Conservation (phyloP, 441 rosid species). For the Eutrema salsugineum region DNA sequence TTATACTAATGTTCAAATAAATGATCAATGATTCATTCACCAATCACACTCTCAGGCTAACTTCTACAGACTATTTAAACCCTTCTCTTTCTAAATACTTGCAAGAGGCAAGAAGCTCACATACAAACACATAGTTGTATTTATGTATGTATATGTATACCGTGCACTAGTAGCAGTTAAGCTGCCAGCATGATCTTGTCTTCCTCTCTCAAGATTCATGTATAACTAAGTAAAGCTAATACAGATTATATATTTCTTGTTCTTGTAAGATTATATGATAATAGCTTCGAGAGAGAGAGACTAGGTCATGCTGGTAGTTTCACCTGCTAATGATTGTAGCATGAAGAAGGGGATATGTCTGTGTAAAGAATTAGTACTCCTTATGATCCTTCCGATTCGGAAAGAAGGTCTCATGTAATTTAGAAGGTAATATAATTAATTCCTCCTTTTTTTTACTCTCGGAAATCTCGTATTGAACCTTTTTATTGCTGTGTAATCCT, state of each 20-base stretch:
- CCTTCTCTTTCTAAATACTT: not conserved
- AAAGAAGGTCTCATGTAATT: not conserved
- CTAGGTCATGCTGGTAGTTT: slow-evolving; percentile 29
- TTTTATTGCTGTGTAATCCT: not conserved
- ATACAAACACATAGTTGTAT: not conserved
- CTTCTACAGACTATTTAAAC: not conserved
- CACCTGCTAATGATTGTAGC: slow-evolving; percentile 31
- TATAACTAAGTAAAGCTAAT: not conserved
- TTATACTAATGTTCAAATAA: not conserved
- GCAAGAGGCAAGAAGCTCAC: slow-evolving; percentile 14
- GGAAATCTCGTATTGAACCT: not conserved
- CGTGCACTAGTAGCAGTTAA: slow-evolving; percentile 32
- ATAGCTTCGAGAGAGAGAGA: slow-evolving; percentile 15
- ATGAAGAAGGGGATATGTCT: slow-evolving; percentile 6
- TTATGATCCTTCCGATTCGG: not conserved
- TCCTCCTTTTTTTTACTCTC: not conserved
- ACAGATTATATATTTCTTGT: not conserved
- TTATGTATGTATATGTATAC: not conserved
- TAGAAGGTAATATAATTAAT: not conserved
- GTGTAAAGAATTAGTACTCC: not conserved
- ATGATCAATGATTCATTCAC: slow-evolving; percentile 22
- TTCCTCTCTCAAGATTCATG: slow-evolving; percentile 11
- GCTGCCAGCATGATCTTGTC: slow-evolving; percentile 40
- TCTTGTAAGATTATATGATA: not conserved
- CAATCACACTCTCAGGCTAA: not conserved